Conservation (phyloP, 2,329 filamentous ascomycete genomes). For the Monosporascus cannonballus region DNA sequence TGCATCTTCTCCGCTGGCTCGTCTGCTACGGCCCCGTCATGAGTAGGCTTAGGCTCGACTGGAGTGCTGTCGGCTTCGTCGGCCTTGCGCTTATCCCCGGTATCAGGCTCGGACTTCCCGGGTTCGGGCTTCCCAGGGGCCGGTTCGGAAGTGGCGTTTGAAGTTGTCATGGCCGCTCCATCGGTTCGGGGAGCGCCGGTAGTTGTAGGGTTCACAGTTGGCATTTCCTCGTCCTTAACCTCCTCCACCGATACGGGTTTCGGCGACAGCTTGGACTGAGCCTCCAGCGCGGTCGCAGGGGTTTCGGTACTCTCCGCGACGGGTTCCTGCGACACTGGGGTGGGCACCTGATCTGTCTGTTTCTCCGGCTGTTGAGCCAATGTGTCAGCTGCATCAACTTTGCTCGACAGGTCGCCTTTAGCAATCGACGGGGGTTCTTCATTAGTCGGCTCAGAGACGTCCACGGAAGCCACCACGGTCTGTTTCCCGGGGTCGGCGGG, state of each 20-base stretch:
- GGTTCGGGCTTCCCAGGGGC: slow-evolving; percentile 12
- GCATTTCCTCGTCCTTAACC: slow-evolving; percentile 18
- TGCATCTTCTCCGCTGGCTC: slow-evolving; percentile 34
- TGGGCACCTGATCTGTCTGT: slow-evolving; percentile 9
- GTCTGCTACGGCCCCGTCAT: slow-evolving; percentile 8
- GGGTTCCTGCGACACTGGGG: slow-evolving; percentile 3
- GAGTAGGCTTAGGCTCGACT: slow-evolving; percentile 2
- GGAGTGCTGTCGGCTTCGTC: slow-evolving; percentile 3
- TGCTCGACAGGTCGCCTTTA: slow-evolving; percentile 16
- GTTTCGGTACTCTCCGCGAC: slow-evolving; percentile 7
- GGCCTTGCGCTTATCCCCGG: slow-evolving; percentile 22
- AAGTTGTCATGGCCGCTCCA: slow-evolving; percentile 13
- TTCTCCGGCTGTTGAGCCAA: slow-evolving; percentile 17
- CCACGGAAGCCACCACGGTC: slow-evolving; percentile 3
- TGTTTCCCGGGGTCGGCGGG: slow-evolving; percentile 10
- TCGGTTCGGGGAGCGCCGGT: slow-evolving; percentile 10
- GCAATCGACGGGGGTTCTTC: slow-evolving; percentile 8
- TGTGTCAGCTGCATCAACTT: slow-evolving; percentile 12
- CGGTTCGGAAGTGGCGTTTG: slow-evolving; percentile 8
- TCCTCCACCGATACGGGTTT: slow-evolving; percentile 25
- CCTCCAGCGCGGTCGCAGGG: slow-evolving; percentile 3
- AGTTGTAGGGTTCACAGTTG: slow-evolving; percentile 8
- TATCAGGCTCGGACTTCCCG: slow-evolving; percentile 11
- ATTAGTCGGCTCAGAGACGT: slow-evolving; percentile 9
- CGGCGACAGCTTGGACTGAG: slow-evolving; percentile 14